Percentiles rank a stretch among this genome's conserved stretches.
phyloP scores from a whole-genome alignment of 306 rosid species.

The Vicia sativa region DNA sequence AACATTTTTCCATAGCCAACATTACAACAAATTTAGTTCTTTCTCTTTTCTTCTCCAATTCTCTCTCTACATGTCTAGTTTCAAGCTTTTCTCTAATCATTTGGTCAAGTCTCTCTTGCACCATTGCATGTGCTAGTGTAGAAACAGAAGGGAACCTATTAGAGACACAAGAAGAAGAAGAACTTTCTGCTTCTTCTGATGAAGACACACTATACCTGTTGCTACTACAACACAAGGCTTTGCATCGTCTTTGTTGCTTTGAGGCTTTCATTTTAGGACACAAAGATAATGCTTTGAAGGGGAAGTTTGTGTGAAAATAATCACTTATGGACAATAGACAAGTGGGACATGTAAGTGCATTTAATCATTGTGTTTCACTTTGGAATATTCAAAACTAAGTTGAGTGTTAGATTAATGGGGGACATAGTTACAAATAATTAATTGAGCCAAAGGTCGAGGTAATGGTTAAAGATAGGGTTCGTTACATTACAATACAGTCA shows the following conservation, averaged over 20 bases:
- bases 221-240: constrained; percentile 69
- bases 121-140: constrained; percentile 92
- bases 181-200: constrained; percentile 76
- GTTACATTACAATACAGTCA: no score
- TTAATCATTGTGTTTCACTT: constrained; percentile 63
- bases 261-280: constrained; percentile 57
- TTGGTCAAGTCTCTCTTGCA: constrained; percentile 87
- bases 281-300: constrained; percentile 48
- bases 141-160: constrained; percentile 74
- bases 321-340: constrained; percentile 65
- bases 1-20: constrained; percentile 84
- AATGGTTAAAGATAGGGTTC: no score
- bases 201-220: constrained; percentile 76
- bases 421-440: constrained; percentile 43
- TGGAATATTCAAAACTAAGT: constrained; percentile 38
- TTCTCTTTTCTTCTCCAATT: constrained; percentile 51
- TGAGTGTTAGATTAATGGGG: constrained; percentile 48
- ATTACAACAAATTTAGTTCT: constrained; percentile 74
- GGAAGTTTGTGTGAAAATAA: constrained; percentile 36
- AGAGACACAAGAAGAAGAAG: constrained; percentile 56
- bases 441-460: no score
- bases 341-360: constrained; percentile 58
- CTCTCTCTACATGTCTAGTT: constrained; percentile 50
- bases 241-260: constrained; percentile 62
- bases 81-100: constrained; percentile 71